Conservation (phyloP, 495 filamentous ascomycete genomes). For the Friedmanniomyces endolithicus region DNA sequence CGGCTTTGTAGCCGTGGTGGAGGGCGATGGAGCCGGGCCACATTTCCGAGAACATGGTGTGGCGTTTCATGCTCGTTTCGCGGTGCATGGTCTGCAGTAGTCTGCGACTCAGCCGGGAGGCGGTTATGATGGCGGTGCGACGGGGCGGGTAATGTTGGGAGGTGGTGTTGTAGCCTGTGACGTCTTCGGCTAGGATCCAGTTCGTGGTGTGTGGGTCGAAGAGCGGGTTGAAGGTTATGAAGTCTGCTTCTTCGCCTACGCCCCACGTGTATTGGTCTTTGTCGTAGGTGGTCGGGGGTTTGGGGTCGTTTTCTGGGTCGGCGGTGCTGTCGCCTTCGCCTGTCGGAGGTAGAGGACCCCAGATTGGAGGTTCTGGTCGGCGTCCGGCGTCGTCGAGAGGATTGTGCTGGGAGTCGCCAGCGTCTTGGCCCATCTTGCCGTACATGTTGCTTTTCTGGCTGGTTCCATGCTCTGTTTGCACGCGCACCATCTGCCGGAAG, state of each 20-base stretch:
- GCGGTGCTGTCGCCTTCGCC: conserved; percentile 49
- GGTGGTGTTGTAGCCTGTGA: conserved; percentile 73
- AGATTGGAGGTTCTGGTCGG: conserved; percentile 60
- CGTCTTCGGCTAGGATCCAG: conserved; percentile 77
- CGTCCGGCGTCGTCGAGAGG: conserved; percentile 32
- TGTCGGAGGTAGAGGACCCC: conserved; percentile 67
- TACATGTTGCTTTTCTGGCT: conserved; percentile 59
- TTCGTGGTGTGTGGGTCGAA: conserved; percentile 82
- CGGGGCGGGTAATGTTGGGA: conserved; percentile 44
- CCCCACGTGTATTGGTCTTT: conserved; percentile 80
- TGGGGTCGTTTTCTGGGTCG: conserved; percentile 54
- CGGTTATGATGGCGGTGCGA: conserved; percentile 77
- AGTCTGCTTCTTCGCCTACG: conserved; percentile 81
- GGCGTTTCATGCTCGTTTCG: conserved; percentile 66
- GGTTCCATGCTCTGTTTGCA: conserved; percentile 75
- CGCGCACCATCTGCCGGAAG: conserved; percentile 83
- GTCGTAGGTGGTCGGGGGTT: conserved; percentile 57
- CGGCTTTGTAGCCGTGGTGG: conserved; percentile 91
- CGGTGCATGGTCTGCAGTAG: conserved; percentile 80
- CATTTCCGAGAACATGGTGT: conserved; percentile 93
- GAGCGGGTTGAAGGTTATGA: conserved; percentile 86
- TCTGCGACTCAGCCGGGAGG: conserved; percentile 66
- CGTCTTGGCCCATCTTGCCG: conserved; percentile 28
- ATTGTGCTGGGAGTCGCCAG: conserved; percentile 21
- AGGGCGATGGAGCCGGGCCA: conserved; percentile 77